Conservation (phyloP, 2,329 filamentous ascomycete genomes). For the Microdochium paspali region DNA sequence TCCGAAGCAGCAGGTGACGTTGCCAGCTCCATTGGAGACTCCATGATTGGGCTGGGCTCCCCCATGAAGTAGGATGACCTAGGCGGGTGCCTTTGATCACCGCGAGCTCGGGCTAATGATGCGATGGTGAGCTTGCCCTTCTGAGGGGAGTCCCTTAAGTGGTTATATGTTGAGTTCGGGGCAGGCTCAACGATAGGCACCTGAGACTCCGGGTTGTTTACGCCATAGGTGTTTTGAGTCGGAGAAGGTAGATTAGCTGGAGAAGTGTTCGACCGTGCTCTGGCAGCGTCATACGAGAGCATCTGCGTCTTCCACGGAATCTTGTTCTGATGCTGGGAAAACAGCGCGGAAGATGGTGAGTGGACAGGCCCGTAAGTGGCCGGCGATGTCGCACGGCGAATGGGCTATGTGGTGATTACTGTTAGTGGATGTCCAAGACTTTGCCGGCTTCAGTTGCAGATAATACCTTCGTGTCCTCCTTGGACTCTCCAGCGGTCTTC, state of each 20-base stretch:
- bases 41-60: slow-evolving; percentile 26
- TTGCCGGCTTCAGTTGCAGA: too few relatives aligned
- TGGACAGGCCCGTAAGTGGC: slow-evolving; percentile 19
- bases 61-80: slow-evolving; percentile 18
- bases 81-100: slow-evolving; percentile 7
- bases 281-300: slow-evolving; percentile 24
- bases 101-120: slow-evolving; percentile 8
- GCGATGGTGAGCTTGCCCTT: slow-evolving; percentile 14
- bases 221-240: slow-evolving; percentile 22
- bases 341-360: slow-evolving; percentile 36
- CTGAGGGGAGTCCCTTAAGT: slow-evolving; percentile 9
- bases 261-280: slow-evolving; percentile 43
- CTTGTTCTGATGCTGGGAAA: slow-evolving; percentile 27
- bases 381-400: slow-evolving; percentile 32
- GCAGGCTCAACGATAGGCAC: neutral
- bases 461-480: neutral
- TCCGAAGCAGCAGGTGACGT: slow-evolving; percentile 5
- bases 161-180: slow-evolving; percentile 2
- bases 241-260: slow-evolving; percentile 39
- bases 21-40: slow-evolving; percentile 23
- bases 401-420: neutral
- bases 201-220: neutral
- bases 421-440: neutral
- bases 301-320: slow-evolving; percentile 14
- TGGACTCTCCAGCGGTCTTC: slow-evolving; percentile 39